A percentile compares a stretch with the other conserved stretches of the same genome.
Conservation (phyloP, 73 alveolate species). For the Symbiodinium natans region DNA sequence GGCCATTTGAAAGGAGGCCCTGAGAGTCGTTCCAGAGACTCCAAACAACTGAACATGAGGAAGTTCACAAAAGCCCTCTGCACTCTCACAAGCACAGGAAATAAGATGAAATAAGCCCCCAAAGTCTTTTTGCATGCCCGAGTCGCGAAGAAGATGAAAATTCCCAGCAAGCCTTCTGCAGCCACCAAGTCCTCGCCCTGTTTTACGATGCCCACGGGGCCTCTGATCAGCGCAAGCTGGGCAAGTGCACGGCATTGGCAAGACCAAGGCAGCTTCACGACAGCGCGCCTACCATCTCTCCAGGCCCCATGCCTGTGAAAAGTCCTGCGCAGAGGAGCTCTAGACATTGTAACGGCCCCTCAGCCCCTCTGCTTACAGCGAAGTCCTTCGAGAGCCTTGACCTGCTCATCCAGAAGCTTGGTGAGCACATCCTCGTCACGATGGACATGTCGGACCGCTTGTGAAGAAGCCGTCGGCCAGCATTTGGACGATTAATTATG, state of each 20-base stretch:
- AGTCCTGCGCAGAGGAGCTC: slow-evolving; percentile 1
- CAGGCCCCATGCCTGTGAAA: slow-evolving; percentile 86
- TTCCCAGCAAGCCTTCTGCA: slow-evolving; percentile 64
- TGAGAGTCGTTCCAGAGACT: no score
- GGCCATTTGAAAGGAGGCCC: no score
- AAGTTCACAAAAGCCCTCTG: no score
- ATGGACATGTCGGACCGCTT: no score
- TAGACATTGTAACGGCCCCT: no score
- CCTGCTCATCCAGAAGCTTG: slow-evolving; percentile 71
- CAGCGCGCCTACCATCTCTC: slow-evolving; percentile 65
- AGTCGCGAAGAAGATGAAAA: slow-evolving; percentile 56
- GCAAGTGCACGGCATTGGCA: background rate
- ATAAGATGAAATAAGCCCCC: no score
- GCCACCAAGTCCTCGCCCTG: slow-evolving; percentile 92
- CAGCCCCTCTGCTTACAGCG: no score
- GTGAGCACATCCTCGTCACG: slow-evolving; percentile 48
- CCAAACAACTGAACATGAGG: no score
- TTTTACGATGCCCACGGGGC: slow-evolving; percentile 89
- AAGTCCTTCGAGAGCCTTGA: slow-evolving; percentile 39
- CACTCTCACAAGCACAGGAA: no score
- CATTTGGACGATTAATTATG: no score
- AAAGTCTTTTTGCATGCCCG: no score
- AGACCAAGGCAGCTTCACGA: background rate
- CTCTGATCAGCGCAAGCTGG: background rate
- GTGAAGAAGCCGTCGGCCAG: no score